Conservation (phyloP, 169 alveolate species). For the Eimeria praecox region DNA sequence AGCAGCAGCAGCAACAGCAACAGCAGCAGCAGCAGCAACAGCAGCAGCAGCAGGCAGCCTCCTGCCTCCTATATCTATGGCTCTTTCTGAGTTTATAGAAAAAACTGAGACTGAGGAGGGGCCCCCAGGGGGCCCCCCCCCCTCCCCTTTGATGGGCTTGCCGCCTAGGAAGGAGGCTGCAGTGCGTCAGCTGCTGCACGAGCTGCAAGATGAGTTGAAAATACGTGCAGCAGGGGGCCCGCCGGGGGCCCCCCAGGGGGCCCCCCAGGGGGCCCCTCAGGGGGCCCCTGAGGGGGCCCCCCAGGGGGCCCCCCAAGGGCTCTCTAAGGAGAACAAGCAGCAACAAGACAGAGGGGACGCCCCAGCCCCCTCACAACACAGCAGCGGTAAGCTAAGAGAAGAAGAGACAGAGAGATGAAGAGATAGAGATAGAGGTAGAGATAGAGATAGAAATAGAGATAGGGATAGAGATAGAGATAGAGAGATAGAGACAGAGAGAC, state of each 20-base stretch:
- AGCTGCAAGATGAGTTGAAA: neutral
- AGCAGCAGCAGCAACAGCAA: neutral
- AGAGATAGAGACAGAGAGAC: neutral
- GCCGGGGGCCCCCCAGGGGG: neutral
- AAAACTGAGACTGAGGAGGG: neutral
- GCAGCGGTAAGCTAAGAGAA: no score
- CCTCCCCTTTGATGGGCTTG: conserved; percentile 38
- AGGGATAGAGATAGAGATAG: neutral
- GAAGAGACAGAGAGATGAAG: neutral
- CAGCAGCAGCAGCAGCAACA: conserved; percentile 28
- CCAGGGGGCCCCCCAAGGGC: neutral
- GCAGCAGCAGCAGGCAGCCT: conserved; percentile 16
- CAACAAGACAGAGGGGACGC: neutral
- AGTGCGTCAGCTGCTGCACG: conserved; percentile 29
- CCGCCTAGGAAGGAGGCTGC: conserved; percentile 15
- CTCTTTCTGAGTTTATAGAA: neutral
- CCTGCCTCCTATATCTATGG: neutral
- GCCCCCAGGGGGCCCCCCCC: conserved; percentile 12
- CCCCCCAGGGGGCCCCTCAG: neutral
- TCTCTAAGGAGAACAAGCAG: neutral
- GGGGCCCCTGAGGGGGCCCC: neutral
- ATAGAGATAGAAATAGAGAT: neutral
- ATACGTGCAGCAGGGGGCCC: neutral
- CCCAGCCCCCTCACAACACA: no score
- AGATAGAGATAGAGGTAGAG: neutral